Base-by-base conservation (phyloP, 2,329 filamentous ascomycete species). In the Achaetomium macrosporum region DNA sequence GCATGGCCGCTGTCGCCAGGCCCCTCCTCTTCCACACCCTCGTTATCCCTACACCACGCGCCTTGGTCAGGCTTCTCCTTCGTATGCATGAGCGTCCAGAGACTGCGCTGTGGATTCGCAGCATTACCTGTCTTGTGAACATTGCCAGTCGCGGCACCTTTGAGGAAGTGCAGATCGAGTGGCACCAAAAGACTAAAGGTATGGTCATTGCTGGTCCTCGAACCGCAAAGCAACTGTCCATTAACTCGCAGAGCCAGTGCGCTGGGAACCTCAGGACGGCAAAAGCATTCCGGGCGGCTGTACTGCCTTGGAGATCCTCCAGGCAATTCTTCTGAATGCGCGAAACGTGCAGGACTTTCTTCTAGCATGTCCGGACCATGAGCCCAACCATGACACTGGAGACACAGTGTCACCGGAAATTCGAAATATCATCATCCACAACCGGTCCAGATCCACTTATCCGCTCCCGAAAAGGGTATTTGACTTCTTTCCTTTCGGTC, bases 21-120 rank as follows among this genome's bases (percentile, higher is more conserved):
- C 61, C 62, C 6, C 47, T 57, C 35, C 61, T 63, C n/a, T 65
- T 58, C 54, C 60, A 61, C 56, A 63, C 58, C 43, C 42, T 65
- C 53, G 56, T 63, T 46, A 58, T 65, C 39, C 49, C 50, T 47
- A 59, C 57, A 39, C 57, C 56, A 7, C 33, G 36, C n/a, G 52
- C 52, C 25, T 46, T 65, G 15, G 58, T 65, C 33, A 51, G 49
- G 1, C 55, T 65, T 6, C 55, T 54, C 20, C 57, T 47, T 39
- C 61, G 56, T 11, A 46, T 64, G 19, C 44, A 55, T 47, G 41
- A 30, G 25, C 55, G 57, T 9, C 59, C 57, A 6, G 57, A 58
- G 19, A 55, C 61, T 16, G 46, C 48, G 16, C 51, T 52, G 2
- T 63, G 61, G 61, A 60, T 65, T 15, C 58, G 59, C 41, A 57